Evolutionary conservation across 352 stramenopile species (phyloP).

Genomic region (Vaucheria bursata): DNA sequence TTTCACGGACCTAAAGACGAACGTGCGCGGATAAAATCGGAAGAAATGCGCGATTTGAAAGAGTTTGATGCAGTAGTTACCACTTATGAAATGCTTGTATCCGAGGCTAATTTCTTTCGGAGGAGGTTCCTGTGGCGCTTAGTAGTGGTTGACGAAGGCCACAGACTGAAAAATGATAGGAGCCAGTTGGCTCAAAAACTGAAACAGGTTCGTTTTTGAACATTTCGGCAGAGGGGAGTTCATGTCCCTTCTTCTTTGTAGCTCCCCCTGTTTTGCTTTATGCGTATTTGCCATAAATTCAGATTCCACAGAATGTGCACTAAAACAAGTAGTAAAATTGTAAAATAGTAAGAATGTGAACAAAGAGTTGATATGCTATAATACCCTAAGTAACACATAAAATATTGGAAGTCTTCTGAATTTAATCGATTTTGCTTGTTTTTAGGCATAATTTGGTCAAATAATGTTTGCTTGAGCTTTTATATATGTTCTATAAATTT

Average conservation of each 20-base stretch:
- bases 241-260: not conserved
- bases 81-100: slow-evolving; percentile 89
- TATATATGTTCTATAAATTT: no score
- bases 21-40: slow-evolving; percentile 64
- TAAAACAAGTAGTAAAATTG: no score
- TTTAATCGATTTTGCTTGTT: no score
- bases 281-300: no score
- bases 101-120: slow-evolving; percentile 67
- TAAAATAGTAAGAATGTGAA: no score
- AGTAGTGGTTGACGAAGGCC: slow-evolving; percentile 96
- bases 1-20: slow-evolving; percentile 80
- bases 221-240: not conserved
- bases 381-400: no score
- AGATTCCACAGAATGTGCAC: no score
- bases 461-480: no score
- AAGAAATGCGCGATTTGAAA: slow-evolving; percentile 57
- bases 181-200: slow-evolving; percentile 62
- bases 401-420: no score
- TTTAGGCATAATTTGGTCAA: no score
- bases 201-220: slow-evolving; percentile 21
- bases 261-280: slow-evolving; percentile 38
- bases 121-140: slow-evolving; percentile 73
- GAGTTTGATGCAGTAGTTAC: slow-evolving; percentile 89
- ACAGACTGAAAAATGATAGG: slow-evolving; percentile 83
- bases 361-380: no score